Conservation (phyloP, 306 rosid genomes). For the Quercus agrifolia region DNA sequence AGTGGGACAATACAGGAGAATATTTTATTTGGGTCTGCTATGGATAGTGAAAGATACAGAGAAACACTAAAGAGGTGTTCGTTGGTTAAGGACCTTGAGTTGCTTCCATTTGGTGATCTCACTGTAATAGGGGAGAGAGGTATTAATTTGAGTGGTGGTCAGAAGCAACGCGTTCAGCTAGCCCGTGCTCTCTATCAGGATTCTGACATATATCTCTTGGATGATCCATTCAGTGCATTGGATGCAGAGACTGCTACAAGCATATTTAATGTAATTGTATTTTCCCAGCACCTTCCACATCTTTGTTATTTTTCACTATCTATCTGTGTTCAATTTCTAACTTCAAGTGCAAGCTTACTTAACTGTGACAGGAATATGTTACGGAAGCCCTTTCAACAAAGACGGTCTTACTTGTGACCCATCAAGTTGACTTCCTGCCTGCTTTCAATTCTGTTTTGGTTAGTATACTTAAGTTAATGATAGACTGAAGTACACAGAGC, state of each 20-base stretch:
- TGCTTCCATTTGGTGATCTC: too few species aligned
- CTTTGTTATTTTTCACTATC: neutral
- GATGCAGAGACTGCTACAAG: slow-evolving; percentile 56
- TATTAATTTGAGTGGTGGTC: too few species aligned
- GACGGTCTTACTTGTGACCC: slow-evolving; percentile 15
- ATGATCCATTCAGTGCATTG: slow-evolving; percentile 66
- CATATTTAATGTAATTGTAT: slow-evolving; percentile 39
- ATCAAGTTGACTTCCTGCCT: slow-evolving; percentile 61
- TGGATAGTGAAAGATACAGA: too few species aligned
- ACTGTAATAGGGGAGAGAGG: too few species aligned
- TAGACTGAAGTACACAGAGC: slow-evolving; percentile 1
- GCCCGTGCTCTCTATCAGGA: slow-evolving; percentile 50
- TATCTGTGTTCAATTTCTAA: neutral
- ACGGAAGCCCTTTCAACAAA: slow-evolving; percentile 45
- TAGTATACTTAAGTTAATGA: neutral
- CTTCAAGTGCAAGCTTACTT: neutral
- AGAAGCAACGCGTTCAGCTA: too few species aligned
- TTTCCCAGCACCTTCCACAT: neutral
- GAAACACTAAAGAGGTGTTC: too few species aligned
- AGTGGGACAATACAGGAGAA: too few species aligned
- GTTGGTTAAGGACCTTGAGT: too few species aligned
- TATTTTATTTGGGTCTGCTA: too few species aligned
- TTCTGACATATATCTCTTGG: slow-evolving; percentile 51
- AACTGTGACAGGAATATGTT: slow-evolving; percentile 40
- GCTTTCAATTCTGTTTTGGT: slow-evolving; percentile 48